Conservation (phyloP, 805 yeast species). For the Wickerhamiella parazyma region DNA sequence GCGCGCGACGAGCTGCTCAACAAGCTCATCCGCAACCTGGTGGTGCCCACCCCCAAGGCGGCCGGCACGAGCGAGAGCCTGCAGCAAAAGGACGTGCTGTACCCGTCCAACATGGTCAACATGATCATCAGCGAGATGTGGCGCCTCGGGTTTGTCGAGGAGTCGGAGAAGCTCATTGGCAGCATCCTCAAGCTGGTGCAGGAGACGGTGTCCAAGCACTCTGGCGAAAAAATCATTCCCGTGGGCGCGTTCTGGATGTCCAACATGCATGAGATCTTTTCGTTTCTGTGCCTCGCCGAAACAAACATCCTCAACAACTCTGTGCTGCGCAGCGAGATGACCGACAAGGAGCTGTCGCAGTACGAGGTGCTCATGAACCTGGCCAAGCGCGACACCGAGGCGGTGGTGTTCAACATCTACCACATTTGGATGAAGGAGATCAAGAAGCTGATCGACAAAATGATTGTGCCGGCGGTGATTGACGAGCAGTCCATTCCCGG, state of each 20-base stretch:
- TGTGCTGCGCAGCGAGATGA: slow-evolving; percentile 66
- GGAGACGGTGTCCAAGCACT: slow-evolving; percentile 59
- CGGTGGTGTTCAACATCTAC: slow-evolving; percentile 82
- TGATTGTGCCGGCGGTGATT: slow-evolving; percentile 89
- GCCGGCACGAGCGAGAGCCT: slow-evolving; percentile 45
- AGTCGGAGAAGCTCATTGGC: slow-evolving; percentile 81
- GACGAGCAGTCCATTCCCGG: slow-evolving; percentile 93
- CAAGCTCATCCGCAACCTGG: slow-evolving; percentile 57
- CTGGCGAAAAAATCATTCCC: slow-evolving; percentile 75
- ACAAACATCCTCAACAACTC: slow-evolving; percentile 80
- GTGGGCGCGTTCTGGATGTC: slow-evolving; percentile 97
- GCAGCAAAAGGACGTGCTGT: slow-evolving; percentile 78
- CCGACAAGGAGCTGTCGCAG: slow-evolving; percentile 78
- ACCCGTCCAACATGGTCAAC: slow-evolving; percentile 91
- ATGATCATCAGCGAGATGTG: slow-evolving; percentile 93
- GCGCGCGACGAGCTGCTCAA: slow-evolving; percentile 17
- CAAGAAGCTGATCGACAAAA: slow-evolving; percentile 79
- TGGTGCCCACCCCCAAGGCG: slow-evolving; percentile 73
- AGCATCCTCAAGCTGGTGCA: slow-evolving; percentile 80
- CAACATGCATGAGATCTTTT: slow-evolving; percentile 86
- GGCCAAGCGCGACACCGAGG: slow-evolving; percentile 87
- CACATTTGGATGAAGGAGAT: slow-evolving; percentile 95
- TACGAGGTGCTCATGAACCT: slow-evolving; percentile 79
- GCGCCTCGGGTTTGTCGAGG: slow-evolving; percentile 87
- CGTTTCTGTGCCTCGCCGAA: slow-evolving; percentile 90